A percentile compares a stretch with the other conserved stretches of the same genome.
phyloP scores from a whole-genome alignment of 164 flowering plant genomes.

The Santalum album region DNA sequence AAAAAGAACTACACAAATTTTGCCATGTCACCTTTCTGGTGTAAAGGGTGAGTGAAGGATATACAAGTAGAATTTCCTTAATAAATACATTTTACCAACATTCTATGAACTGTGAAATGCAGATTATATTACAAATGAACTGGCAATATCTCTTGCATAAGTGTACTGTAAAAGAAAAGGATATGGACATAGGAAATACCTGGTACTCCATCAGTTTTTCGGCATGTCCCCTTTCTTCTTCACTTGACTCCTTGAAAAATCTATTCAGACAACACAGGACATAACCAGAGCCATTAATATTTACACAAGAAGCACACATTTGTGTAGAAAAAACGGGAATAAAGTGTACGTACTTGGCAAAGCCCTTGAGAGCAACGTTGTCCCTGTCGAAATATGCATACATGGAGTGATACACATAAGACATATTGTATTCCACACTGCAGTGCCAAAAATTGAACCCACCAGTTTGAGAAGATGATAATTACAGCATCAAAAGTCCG shows the following conservation, averaged over 20 bases:
- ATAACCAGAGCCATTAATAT: background rate
- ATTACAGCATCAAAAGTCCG: no score
- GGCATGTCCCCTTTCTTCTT: constrained; percentile 36
- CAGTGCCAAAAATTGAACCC: background rate
- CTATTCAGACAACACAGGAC: constrained; percentile 10
- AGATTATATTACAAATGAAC: no score
- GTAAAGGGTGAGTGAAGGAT: no score
- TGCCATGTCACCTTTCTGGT: no score
- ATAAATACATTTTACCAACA: no score
- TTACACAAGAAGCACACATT: background rate
- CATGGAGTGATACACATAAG: constrained; percentile 32
- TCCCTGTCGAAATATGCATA: constrained; percentile 37
- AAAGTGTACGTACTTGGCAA: constrained; percentile 23
- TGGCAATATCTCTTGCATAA: no score
- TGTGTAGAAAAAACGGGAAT: background rate
- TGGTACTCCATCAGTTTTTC: constrained; percentile 36
- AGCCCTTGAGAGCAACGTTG: constrained; percentile 28
- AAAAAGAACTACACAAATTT: no score
- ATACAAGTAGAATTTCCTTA: no score
- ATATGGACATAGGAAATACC: constrained; percentile 7
- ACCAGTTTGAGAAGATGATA: no score
- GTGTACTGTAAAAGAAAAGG: no score
- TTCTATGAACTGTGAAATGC: no score
- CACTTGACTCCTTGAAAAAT: constrained; percentile 36
- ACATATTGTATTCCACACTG: constrained; percentile 36